Percentiles rank a stretch among this genome's conserved stretches.
phyloP scores from a whole-genome alignment of 2,329 filamentous ascomycete species.

The Hypocreales sp. region DNA sequence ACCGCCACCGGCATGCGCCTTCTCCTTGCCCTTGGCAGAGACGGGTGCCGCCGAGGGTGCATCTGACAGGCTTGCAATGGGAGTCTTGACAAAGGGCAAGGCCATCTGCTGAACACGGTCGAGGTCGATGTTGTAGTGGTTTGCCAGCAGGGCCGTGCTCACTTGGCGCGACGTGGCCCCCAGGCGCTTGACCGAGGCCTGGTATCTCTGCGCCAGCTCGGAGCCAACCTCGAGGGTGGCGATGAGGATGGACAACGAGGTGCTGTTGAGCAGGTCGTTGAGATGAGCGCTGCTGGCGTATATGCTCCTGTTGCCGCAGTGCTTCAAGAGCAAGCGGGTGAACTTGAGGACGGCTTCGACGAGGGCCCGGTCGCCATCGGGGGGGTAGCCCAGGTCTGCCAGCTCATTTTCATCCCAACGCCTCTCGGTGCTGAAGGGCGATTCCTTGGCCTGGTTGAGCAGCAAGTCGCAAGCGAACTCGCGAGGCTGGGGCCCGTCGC shows the following conservation, averaged over 20 bases:
- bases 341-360: constrained; percentile 72
- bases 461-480: constrained; percentile 57
- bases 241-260: constrained; percentile 63
- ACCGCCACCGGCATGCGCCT: constrained; percentile 23
- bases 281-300: constrained; percentile 88
- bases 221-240: constrained; percentile 66
- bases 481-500: constrained; percentile 63
- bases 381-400: constrained; percentile 43
- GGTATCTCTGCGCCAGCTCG: constrained; percentile 81
- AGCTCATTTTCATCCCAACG: constrained; percentile 31
- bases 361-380: constrained; percentile 67
- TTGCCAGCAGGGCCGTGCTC: constrained; percentile 58
- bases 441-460: constrained; percentile 37
- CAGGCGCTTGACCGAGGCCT: constrained; percentile 70
- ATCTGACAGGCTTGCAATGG: constrained; percentile 35
- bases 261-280: constrained; percentile 78
- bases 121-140: constrained; percentile 68
- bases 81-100: constrained; percentile 64
- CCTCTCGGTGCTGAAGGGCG: constrained; percentile 31
- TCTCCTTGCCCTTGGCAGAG: constrained; percentile 66
- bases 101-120: constrained; percentile 78
- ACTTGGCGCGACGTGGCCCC: constrained; percentile 49
- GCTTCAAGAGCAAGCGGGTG: constrained; percentile 75
- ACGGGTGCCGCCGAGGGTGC: constrained; percentile 36
- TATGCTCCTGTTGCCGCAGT: constrained; percentile 91